phyloP scores from a whole-genome alignment of 164 flowering plant species.

The Vitis labrusca region DNA sequence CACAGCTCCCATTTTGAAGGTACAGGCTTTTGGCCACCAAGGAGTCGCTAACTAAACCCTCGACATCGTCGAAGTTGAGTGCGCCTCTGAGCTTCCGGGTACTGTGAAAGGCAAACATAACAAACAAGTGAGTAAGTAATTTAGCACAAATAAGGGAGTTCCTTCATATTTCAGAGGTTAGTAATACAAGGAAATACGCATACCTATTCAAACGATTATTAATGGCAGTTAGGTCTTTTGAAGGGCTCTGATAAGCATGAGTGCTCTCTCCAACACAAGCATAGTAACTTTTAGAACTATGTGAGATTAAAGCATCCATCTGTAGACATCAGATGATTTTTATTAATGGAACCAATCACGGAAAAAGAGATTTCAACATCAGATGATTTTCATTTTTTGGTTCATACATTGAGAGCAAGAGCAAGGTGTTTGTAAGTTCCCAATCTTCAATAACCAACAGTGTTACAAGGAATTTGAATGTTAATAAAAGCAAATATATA shows the following conservation, averaged over 20 bases:
- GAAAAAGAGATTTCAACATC: too few relatives aligned
- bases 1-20: constrained; percentile 61
- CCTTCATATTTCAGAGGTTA: background rate
- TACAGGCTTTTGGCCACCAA: constrained; percentile 81
- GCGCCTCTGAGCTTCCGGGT: constrained; percentile 55
- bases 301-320: constrained; percentile 93
- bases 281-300: constrained; percentile 90
- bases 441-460: too few relatives aligned
- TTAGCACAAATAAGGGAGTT: too few relatives aligned
- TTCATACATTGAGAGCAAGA: too few relatives aligned
- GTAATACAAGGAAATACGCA: background rate
- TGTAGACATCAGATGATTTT: constrained; percentile 26
- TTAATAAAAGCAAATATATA: background rate
- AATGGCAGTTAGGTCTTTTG: constrained; percentile 88
- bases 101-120: constrained; percentile 22
- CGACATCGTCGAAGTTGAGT: constrained; percentile 71
- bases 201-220: constrained; percentile 91
- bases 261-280: constrained; percentile 99
- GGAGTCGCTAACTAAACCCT: constrained; percentile 86
- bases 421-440: too few relatives aligned
- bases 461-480: too few relatives aligned
- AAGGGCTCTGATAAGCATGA: constrained; percentile 97
- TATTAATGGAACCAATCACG: too few relatives aligned
- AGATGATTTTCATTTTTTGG: too few relatives aligned
- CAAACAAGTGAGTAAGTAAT: background rate